These are phyloP conservation scores for Fusarium penzigii DNA, from an alignment of 2,329 filamentous ascomycete species.

Conservation along the genomic window DNA sequence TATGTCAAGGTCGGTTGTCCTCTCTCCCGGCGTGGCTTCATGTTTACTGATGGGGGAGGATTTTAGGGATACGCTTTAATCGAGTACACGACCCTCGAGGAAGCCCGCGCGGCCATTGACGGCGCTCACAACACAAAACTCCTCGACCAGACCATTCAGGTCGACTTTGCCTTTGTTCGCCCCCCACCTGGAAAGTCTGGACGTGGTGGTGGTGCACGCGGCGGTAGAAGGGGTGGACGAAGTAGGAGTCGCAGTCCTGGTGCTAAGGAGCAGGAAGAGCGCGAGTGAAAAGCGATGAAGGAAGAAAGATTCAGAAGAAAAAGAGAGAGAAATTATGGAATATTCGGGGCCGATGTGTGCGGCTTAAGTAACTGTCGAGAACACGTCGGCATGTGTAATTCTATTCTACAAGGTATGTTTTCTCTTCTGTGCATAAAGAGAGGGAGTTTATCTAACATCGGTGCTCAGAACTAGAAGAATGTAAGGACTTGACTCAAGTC, in stretches of 20 bases:
- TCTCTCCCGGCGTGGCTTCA: neutral
- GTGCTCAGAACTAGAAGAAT: no score
- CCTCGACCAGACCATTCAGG: constrained; percentile 76
- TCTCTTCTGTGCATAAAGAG: neutral
- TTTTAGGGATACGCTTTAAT: constrained; percentile 79
- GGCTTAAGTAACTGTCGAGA: constrained; percentile 1
- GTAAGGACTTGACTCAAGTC: no score
- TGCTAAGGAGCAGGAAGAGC: constrained; percentile 36
- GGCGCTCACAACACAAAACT: constrained; percentile 76
- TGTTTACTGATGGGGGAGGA: neutral
- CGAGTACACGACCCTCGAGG: constrained; percentile 77
- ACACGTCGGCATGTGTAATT: constrained; percentile 32
- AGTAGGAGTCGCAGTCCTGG: constrained; percentile 53
- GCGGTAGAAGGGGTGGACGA: constrained; percentile 45
- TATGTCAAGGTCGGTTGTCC: constrained; percentile 71
- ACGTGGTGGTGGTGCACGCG: constrained; percentile 37
- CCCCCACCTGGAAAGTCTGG: constrained; percentile 63
- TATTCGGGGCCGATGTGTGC: neutral
- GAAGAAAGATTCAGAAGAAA: neutral
- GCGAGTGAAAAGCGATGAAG: constrained; percentile 28
- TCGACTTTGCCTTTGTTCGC: constrained; percentile 84
- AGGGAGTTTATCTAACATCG: no score
- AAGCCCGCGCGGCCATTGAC: constrained; percentile 80
- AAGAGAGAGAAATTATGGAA: neutral
- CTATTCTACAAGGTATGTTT: constrained; percentile 28